Base-by-base conservation (phyloP, 176 grass and related monocot species). In the Echinochloa phyllopogon region DNA sequence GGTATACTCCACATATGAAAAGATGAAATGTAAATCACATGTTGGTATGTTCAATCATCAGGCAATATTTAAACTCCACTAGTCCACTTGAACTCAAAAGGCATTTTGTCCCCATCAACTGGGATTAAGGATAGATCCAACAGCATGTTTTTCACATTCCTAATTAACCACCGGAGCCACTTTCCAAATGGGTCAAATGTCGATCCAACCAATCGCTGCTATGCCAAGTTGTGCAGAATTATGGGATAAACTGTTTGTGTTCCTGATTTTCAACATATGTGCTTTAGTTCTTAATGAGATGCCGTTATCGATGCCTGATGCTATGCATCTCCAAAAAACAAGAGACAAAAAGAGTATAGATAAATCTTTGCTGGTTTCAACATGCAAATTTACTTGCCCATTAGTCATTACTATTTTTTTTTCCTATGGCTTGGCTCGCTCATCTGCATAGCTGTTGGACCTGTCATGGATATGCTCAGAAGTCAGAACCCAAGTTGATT, bases 221-320 rank as follows among this genome's bases (percentile, higher is more conserved):
- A 79, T 65, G 42, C 25, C 59, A 78, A 29, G 47, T 10, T 73
- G 70, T 73, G 15, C 48, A 74, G 20, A 10, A 18, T 63, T 25
- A 10, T 61, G 50, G 53, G 68, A 65, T 82, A 69, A 83, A 83
- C 37, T 66, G 7, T 65, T 45, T 20, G 40, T 58, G 8, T 61
- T 59, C 33, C 63, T 63, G 25, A 56, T 72, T 72, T 65, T 68
- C 48, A 81, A 11, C 69, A 27, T 55, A 65, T 24, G 65, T 87
- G 77, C 47, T 81, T 64, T 42, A 55, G 69, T 7, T 38, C 45
- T 65, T 53, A 44, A 81, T 74, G 17, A 51, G 41, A 33, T 53
- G 48, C 16, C 37, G 80, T 80, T 57, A 55, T 53, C 55, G 77
- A 86, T 65, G 67, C 48, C 57, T 65, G 63, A 67, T 61, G 24